Conservation (phyloP, 1,284 basidiomycete species). For the Amylostereum areolatum region DNA sequence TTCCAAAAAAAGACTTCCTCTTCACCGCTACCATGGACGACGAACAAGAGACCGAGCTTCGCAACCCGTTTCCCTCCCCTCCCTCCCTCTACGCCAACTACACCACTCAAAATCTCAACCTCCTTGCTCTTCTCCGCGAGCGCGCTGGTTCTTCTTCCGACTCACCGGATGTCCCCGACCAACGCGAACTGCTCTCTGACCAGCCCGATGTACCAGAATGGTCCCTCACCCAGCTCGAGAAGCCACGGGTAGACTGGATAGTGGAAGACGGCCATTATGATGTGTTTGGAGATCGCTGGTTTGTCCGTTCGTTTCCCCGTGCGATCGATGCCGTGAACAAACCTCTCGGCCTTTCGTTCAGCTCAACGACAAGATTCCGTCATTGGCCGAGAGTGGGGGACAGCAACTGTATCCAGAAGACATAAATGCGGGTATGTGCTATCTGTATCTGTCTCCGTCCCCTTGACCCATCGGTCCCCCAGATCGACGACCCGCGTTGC, state of each 20-base stretch:
- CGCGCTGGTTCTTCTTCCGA: slow-evolving; percentile 30
- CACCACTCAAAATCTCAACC: slow-evolving; percentile 59
- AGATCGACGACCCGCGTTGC: slow-evolving; percentile 70
- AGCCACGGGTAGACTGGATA: slow-evolving; percentile 78
- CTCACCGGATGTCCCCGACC: slow-evolving; percentile 32
- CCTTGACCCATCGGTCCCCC: neutral
- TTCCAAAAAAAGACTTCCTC: neutral
- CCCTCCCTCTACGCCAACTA: slow-evolving; percentile 74
- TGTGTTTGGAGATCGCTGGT: slow-evolving; percentile 77
- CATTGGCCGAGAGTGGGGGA: slow-evolving; percentile 63
- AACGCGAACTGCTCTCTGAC: slow-evolving; percentile 57
- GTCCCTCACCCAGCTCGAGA: slow-evolving; percentile 66
- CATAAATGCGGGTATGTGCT: slow-evolving; percentile 49
- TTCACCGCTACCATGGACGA: slow-evolving; percentile 44
- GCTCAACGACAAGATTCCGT: slow-evolving; percentile 73
- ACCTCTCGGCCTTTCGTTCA: slow-evolving; percentile 18
- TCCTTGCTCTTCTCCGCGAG: slow-evolving; percentile 54
- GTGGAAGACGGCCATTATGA: slow-evolving; percentile 63
- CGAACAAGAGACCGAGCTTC: slow-evolving; percentile 60
- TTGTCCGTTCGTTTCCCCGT: slow-evolving; percentile 39
- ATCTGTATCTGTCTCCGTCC: neutral
- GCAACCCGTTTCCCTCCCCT: slow-evolving; percentile 78
- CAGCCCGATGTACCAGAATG: slow-evolving; percentile 68
- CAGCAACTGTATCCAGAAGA: slow-evolving; percentile 69
- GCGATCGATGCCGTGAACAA: too few relatives aligned